Evolutionary conservation across 2,329 filamentous ascomycete genomes (phyloP), one percentile per base, ranked within the genome.

Genomic region (Ophiostoma piceae): DNA sequence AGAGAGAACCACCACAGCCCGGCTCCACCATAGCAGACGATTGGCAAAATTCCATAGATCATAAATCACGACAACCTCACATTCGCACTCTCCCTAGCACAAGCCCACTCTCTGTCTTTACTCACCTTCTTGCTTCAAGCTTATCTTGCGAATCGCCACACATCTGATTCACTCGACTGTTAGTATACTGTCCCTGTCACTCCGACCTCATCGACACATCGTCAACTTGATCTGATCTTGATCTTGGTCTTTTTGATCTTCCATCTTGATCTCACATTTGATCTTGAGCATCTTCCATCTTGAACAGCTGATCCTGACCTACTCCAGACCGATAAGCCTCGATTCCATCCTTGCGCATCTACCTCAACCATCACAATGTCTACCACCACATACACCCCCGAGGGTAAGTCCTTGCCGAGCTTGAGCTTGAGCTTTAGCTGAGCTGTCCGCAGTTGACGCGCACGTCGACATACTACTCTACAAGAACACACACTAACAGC

Each of bases 341-440:
- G 22, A 29, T 60, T 57, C 19, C n/a, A n/a, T 22, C 19, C 26
- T 43, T 62, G 11, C 43, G 8, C 41, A 41, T 39, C 43, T 6
- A 22, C 41, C 16, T 29, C 16, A 4, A 47, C 41, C 32, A 11
- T 51, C 72, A 71, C 69, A 72, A 78, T 76, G 74, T 74, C 78
- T 74, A 71, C 71, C 73, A 74, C 74, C 62, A 74, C 73, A 65
- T 72, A 74, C 69, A 79, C 76, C 72, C 80, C 80, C 69, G 80
- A 81, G 77, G 79, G 80, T 81, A 78, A 73, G 80, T 65, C 60
- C 47, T 47, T 26, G 11, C 6, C 47, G n/a, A 54, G 35, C 39
- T 41, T 9, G 11, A 41, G 39, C 39, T 41, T 41, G 39, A 41
- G 39, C 39, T 41, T 41, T 1, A 41, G 39, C 39, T 41, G 8